These are phyloP conservation scores for Ophiostoma montium DNA, from an alignment of 2,329 filamentous ascomycete species.

Conservation along the genomic window DNA sequence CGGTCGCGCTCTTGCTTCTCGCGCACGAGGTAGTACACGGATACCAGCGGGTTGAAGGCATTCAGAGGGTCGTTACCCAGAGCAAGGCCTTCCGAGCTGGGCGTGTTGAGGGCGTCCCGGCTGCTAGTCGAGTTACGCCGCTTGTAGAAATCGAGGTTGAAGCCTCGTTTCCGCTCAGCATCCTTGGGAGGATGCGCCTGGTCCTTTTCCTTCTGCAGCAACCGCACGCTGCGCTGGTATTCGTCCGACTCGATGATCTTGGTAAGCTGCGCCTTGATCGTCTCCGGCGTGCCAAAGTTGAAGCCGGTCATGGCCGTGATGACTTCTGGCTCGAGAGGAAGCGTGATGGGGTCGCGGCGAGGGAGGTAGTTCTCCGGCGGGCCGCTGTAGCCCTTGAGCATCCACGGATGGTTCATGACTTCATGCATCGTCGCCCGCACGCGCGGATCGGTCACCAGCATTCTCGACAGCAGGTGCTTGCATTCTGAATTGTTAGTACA, in stretches of 20 bases:
- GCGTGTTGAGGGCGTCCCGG: constrained; percentile 68
- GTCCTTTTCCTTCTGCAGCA: constrained; percentile 54
- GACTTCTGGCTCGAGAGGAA: constrained; percentile 71
- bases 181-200: constrained; percentile 42
- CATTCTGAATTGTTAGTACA: constrained; percentile 52
- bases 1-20: constrained; percentile 82
- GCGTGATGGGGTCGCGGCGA: constrained; percentile 64
- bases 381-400: constrained; percentile 76
- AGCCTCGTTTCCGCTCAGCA: constrained; percentile 72
- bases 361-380: constrained; percentile 86
- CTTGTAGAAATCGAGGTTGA: constrained; percentile 94
- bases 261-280: constrained; percentile 67
- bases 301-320: constrained; percentile 95
- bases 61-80: constrained; percentile 79
- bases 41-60: constrained; percentile 81
- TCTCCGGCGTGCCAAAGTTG: constrained; percentile 81
- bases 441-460: constrained; percentile 89
- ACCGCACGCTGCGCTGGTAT: constrained; percentile 71
- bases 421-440: constrained; percentile 77
- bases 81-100: constrained; percentile 75
- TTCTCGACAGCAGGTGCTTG: constrained; percentile 78
- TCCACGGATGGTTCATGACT: constrained; percentile 92
- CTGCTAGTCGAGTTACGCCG: constrained; percentile 79
- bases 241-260: constrained; percentile 87
- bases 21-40: constrained; percentile 89